Evolutionary conservation across 2,329 filamentous ascomycete species (phyloP).

Genomic region (Paraphoma chrysanthemicola): DNA sequence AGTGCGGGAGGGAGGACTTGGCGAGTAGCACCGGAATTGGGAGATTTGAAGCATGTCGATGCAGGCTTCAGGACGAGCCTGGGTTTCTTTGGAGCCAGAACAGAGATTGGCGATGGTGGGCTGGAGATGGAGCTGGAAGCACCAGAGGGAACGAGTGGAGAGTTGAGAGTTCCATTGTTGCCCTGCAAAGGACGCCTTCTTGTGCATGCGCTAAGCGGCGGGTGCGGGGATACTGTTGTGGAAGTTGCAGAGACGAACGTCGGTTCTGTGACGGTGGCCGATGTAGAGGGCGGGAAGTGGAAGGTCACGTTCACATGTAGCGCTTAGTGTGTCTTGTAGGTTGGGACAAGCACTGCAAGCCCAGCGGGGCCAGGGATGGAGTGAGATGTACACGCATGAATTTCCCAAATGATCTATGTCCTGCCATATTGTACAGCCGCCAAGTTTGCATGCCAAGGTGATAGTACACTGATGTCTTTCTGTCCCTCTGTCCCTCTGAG

Average conservation of each 20-base stretch:
- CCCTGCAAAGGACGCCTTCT: slow-evolving; percentile 27
- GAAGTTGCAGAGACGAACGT: slow-evolving; percentile 22
- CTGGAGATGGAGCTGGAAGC: slow-evolving; percentile 36
- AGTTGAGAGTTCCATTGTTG: slow-evolving; percentile 30
- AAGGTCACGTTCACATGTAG: slow-evolving; percentile 21
- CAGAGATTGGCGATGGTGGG: slow-evolving; percentile 18
- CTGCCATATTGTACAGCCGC: slow-evolving; percentile 45
- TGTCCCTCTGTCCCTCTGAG: slow-evolving; percentile 1
- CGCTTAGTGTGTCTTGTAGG: neutral
- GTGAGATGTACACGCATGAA: slow-evolving; percentile 36
- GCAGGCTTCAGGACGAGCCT: slow-evolving; percentile 48
- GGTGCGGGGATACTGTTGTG: slow-evolving; percentile 20
- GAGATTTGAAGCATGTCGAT: slow-evolving; percentile 44
- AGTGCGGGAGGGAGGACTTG: slow-evolving; percentile 47
- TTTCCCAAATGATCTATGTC: slow-evolving; percentile 38
- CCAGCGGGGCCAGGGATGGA: too few relatives aligned
- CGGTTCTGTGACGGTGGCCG: slow-evolving; percentile 14
- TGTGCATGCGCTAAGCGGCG: slow-evolving; percentile 23
- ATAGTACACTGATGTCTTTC: slow-evolving; percentile 20
- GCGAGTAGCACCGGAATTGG: slow-evolving; percentile 46
- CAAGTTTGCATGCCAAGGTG: slow-evolving; percentile 26
- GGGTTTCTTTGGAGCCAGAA: slow-evolving; percentile 47
- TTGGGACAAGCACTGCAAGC: too few relatives aligned
- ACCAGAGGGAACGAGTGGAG: slow-evolving; percentile 39
- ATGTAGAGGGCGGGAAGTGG: slow-evolving; percentile 33